Conservation (phyloP, 371 early-diverging fungal species). For the Rhizopus stolonifer region DNA sequence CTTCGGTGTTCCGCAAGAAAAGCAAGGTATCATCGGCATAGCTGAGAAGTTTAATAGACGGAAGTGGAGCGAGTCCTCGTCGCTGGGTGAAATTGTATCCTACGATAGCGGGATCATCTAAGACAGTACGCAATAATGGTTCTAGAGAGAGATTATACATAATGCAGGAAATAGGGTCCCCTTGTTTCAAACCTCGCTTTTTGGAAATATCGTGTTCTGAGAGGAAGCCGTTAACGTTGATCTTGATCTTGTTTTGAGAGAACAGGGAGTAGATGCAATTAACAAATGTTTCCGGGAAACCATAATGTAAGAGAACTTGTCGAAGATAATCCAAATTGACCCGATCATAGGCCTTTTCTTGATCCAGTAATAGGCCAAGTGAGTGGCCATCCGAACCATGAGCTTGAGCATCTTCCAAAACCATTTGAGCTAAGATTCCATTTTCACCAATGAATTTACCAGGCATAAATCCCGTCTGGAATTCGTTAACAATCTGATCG, state of each 20-base stretch:
- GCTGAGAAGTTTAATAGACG: not conserved
- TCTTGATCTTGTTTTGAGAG: not conserved
- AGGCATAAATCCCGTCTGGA: slow-evolving; percentile 9
- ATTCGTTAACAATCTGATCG: not conserved
- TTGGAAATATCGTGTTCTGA: not conserved
- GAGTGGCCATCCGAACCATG: not conserved
- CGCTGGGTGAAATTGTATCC: no score
- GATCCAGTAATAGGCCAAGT: slow-evolving; percentile 14
- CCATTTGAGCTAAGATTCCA: not conserved
- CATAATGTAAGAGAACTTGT: slow-evolving; percentile 1
- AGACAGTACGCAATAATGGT: not conserved
- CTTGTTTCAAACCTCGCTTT: slow-evolving; percentile 11
- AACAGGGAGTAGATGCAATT: not conserved
- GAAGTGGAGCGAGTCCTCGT: not conserved
- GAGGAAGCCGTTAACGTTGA: slow-evolving; percentile 5
- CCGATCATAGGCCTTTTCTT: slow-evolving; percentile 21
- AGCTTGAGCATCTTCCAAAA: slow-evolving; percentile 8
- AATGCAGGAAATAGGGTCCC: slow-evolving; percentile 14
- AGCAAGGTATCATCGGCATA: not conserved
- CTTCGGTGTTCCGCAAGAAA: not conserved
- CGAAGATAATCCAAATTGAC: slow-evolving; percentile 12
- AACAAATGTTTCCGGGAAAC: slow-evolving; percentile 1
- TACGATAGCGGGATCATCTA: no score
- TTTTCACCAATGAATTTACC: slow-evolving; percentile 12
- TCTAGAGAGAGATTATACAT: slow-evolving; percentile 19